Conservation (phyloP, 1,284 basidiomycete genomes). For the Sphaerobolus stellatus region DNA sequence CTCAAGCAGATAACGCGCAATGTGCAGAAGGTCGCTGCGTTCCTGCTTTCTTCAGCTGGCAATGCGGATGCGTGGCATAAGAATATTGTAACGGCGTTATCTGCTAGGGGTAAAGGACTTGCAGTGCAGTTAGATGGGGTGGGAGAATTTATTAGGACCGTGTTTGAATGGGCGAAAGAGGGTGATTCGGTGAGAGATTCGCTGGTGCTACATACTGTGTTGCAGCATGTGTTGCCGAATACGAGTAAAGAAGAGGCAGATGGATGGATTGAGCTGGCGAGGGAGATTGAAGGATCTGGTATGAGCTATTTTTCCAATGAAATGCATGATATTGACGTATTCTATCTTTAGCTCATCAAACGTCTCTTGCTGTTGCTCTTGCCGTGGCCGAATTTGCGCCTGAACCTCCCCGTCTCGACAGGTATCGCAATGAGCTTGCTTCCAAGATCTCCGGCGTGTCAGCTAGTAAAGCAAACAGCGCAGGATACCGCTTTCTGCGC, state of each 20-base stretch:
- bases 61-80: conserved; percentile 53
- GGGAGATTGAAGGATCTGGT: conserved; percentile 64
- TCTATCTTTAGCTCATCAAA: conserved; percentile 56
- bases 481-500: conserved; percentile 70
- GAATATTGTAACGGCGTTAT: conserved; percentile 38
- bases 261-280: conserved; percentile 69
- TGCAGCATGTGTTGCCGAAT: conserved; percentile 62
- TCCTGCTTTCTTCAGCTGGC: conserved; percentile 56
- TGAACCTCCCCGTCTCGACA: conserved; percentile 72
- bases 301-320: conserved; percentile 16
- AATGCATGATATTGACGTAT: neutral
- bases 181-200: conserved; percentile 53
- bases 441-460: conserved; percentile 73
- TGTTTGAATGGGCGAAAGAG: conserved; percentile 36
- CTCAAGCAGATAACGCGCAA: conserved; percentile 49
- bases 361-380: conserved; percentile 62
- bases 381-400: conserved; percentile 62
- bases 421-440: conserved; percentile 89
- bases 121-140: conserved; percentile 29
- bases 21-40: conserved; percentile 64
- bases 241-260: conserved; percentile 68
- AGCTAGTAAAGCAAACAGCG: conserved; percentile 58
- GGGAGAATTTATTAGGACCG: conserved; percentile 42
- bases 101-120: conserved; percentile 24
- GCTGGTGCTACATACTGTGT: conserved; percentile 56